Evolutionary conservation across 2,329 filamentous ascomycete genomes (phyloP).

Genomic region (Fusarium brachygibbosum): DNA sequence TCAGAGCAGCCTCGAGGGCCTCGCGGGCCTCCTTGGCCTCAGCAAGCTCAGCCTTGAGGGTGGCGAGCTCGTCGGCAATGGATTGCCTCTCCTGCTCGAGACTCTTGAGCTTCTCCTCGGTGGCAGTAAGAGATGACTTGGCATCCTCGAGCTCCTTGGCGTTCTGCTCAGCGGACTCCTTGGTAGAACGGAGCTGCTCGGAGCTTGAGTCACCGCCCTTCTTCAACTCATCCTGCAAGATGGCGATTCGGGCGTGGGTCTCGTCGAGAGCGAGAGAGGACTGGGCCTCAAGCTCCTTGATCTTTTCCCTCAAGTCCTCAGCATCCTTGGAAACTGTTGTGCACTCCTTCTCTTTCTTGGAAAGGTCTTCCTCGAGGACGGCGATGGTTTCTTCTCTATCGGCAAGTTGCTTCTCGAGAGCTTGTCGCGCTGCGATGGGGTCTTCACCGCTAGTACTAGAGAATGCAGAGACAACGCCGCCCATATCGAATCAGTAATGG

Average conservation of each 20-base stretch:
- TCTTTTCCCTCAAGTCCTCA: constrained; percentile 56
- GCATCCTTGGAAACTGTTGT: constrained; percentile 53
- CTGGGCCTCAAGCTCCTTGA: constrained; percentile 54
- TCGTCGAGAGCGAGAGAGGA: constrained; percentile 51
- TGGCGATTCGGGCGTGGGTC: constrained; percentile 51
- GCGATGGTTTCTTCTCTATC: constrained; percentile 56
- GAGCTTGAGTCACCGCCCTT: constrained; percentile 43
- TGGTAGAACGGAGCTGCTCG: constrained; percentile 48
- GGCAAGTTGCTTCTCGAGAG: constrained; percentile 56
- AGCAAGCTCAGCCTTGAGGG: constrained; percentile 53
- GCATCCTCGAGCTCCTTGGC: constrained; percentile 46
- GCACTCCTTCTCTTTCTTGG: constrained; percentile 57
- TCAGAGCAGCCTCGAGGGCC: constrained; percentile 51
- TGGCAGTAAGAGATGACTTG: constrained; percentile 39
- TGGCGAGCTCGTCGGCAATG: constrained; percentile 52
- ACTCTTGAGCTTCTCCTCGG: constrained; percentile 48
- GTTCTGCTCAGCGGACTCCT: constrained; percentile 43
- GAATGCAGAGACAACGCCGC: constrained; percentile 58
- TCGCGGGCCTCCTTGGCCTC: constrained; percentile 54
- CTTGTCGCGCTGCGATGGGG: constrained; percentile 51
- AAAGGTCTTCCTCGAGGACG: constrained; percentile 51
- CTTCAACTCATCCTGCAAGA: constrained; percentile 55
- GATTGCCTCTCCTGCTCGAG: constrained; percentile 50
- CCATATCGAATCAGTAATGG: constrained; percentile 52
- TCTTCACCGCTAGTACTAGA: constrained; percentile 52